Evolutionary conservation across 306 rosid species (phyloP).

Genomic region (Spatholobus suberectus): DNA sequence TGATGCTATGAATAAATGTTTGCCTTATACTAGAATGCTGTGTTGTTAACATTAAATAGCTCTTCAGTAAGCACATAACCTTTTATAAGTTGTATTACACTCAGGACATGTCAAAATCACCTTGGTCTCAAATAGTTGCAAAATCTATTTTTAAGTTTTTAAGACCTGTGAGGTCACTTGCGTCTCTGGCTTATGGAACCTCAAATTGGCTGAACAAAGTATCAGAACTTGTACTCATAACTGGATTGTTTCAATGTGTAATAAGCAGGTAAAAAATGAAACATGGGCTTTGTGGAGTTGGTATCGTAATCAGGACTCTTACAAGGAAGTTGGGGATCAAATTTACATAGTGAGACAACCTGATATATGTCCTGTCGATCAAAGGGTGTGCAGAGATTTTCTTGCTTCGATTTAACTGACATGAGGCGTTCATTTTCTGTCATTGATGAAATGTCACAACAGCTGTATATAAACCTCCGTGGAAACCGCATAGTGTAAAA

Average conservation of each 20-base stretch:
- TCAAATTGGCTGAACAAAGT: constrained; percentile 1
- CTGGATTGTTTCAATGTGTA: constrained; percentile 29
- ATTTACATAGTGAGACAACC: constrained; percentile 85
- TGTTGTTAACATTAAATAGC: background rate
- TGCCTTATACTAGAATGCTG: background rate
- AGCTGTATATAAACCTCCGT: background rate
- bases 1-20: constrained; percentile 15
- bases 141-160: background rate
- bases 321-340: constrained; percentile 67
- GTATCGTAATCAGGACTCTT: constrained; percentile 77
- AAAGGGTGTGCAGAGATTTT: constrained; percentile 19
- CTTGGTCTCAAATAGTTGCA: background rate
- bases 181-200: background rate
- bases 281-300: constrained; percentile 87
- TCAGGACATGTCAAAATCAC: background rate
- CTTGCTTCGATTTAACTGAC: constrained; percentile 43
- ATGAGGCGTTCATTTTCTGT: background rate
- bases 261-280: constrained; percentile 76
- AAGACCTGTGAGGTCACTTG: background rate
- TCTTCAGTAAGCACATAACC: background rate
- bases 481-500: background rate
- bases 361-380: constrained; percentile 50
- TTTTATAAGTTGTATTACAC: background rate
- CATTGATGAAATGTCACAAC: constrained; percentile 7
- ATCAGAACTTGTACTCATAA: background rate